Conservation (phyloP, 2,329 filamentous ascomycete genomes). For the Ceratocystis albifundus region DNA sequence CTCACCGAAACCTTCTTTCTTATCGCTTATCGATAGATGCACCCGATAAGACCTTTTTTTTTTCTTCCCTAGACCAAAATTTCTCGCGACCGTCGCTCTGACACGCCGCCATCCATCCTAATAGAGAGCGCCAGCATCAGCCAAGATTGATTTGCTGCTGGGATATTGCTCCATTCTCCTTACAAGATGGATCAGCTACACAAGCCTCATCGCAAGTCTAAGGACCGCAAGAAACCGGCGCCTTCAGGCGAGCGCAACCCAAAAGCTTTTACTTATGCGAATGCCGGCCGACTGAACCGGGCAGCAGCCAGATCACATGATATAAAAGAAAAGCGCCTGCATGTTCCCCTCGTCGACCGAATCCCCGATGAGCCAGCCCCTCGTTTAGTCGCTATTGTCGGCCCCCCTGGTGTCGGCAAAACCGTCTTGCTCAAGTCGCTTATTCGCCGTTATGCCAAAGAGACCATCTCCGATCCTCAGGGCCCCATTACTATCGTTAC, state of each 20-base stretch:
- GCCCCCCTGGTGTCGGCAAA: conserved; percentile 89
- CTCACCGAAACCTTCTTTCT: neutral
- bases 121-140: neutral
- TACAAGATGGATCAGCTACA: conserved; percentile 72
- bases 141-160: neutral
- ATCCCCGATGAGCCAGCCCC: conserved; percentile 91
- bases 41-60: conserved; percentile 2
- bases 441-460: conserved; percentile 88
- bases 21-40: neutral
- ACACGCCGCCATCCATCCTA: too few species aligned
- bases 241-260: conserved; percentile 61
- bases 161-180: neutral
- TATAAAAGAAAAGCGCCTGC: conserved; percentile 89
- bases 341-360: conserved; percentile 92
- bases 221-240: conserved; percentile 56
- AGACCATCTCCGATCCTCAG: conserved; percentile 77
- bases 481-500: conserved; percentile 94
- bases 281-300: conserved; percentile 67
- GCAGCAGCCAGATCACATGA: conserved; percentile 62
- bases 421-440: conserved; percentile 91
- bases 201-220: conserved; percentile 71
- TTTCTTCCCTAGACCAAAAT: neutral
- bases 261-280: conserved; percentile 78
- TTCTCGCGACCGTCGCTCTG: neutral
- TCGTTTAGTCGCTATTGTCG: conserved; percentile 84